Evolutionary conservation across 2,329 filamentous ascomycete genomes (phyloP).

Genomic region (Cyphellophora attinorum): DNA sequence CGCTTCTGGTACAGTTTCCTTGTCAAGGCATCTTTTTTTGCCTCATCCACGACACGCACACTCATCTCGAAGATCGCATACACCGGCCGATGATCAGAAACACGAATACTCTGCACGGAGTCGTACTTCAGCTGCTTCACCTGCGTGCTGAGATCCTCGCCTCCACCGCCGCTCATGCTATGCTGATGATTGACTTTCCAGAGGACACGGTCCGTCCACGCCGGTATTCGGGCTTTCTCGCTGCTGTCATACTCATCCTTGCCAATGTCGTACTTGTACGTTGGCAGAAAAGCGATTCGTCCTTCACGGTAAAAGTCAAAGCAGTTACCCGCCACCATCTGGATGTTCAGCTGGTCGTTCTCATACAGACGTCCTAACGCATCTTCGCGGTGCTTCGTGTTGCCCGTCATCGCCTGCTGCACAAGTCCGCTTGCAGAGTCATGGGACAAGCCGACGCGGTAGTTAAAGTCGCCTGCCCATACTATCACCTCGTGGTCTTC

Average conservation of each 20-base stretch:
- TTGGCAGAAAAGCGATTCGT: constrained; percentile 78
- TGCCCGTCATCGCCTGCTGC: constrained; percentile 61
- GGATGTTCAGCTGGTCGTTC: constrained; percentile 63
- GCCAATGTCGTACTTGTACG: constrained; percentile 90
- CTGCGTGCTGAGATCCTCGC: constrained; percentile 49
- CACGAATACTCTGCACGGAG: constrained; percentile 70
- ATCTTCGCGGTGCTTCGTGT: constrained; percentile 67
- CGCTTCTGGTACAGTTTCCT: constrained; percentile 62
- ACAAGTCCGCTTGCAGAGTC: constrained; percentile 70
- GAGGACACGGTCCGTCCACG: constrained; percentile 92
- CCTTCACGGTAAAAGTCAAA: constrained; percentile 92
- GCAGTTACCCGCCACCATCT: constrained; percentile 86
- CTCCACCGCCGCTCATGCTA: constrained; percentile 7
- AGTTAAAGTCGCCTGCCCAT: constrained; percentile 98
- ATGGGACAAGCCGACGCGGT: constrained; percentile 76
- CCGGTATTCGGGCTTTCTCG: constrained; percentile 84
- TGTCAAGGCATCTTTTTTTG: constrained; percentile 60
- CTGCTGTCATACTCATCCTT: constrained; percentile 87
- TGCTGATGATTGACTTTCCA: constrained; percentile 44
- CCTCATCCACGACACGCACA: constrained; percentile 72
- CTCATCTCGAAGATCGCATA: constrained; percentile 80
- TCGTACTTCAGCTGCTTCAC: constrained; percentile 77
- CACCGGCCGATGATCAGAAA: constrained; percentile 95
- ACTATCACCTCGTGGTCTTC: constrained; percentile 86
- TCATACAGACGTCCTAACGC: constrained; percentile 19